Conservation (phyloP, 306 rosid species). For the Boehmeria nivea region DNA sequence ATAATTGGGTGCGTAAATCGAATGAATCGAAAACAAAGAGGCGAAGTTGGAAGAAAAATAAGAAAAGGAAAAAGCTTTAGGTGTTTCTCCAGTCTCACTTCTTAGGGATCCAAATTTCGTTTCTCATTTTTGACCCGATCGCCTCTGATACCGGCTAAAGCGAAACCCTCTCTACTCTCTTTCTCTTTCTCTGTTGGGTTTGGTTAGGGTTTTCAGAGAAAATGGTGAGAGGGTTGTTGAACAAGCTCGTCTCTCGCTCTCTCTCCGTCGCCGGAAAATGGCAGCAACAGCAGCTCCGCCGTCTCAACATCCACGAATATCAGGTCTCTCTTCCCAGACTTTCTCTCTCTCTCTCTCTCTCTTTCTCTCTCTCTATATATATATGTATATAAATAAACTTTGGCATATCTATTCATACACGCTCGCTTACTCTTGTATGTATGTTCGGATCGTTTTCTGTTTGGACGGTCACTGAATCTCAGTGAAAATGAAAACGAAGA, state of each 20-base stretch:
- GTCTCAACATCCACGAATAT: conserved; percentile 95
- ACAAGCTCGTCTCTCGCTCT: conserved; percentile 75
- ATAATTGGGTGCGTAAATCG: no score
- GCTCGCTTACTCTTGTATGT: no score
- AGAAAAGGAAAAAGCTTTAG: background rate
- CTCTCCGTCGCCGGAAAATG: conserved; percentile 88
- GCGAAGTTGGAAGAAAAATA: background rate
- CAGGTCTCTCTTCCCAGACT: conserved; percentile 45
- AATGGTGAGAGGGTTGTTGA: conserved; percentile 83
- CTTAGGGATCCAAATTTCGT: conserved; percentile 36
- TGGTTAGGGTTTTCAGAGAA: conserved; percentile 21
- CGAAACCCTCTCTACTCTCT: background rate
- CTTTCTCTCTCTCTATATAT: background rate
- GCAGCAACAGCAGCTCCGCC: conserved; percentile 98
- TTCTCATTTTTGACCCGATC: conserved; percentile 15
- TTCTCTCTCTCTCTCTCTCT: background rate
- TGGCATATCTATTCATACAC: background rate
- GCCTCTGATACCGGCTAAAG: conserved; percentile 30
- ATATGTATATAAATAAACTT: background rate
- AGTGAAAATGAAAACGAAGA: no score
- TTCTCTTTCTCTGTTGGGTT: background rate
- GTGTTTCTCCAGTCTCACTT: no score
- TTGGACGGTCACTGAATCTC: no score
- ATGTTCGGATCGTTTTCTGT: no score
- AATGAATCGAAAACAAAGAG: background rate